Base-by-base conservation (phyloP, 2,329 filamentous ascomycete species). In the Colletotrichum sp. region DNA sequence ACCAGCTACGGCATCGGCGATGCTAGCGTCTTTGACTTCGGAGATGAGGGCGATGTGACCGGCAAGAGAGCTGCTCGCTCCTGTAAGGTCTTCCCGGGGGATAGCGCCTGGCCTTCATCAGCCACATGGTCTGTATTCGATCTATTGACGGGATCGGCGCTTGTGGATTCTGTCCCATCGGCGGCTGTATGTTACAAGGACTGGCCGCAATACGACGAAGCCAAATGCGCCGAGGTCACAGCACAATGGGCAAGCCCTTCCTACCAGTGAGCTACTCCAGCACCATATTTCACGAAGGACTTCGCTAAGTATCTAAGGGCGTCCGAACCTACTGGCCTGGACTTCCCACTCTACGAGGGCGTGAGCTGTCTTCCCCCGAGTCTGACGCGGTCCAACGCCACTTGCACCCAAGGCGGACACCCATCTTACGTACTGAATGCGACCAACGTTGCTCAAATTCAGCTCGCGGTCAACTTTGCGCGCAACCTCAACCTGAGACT, bases 321-420 rank as follows among this genome's bases (percentile, higher is more conserved):
- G n/a, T 72, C 64, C 8, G 70, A 68, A 8, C 63, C 70, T 32
- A 92, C 90, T 0, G 90, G 90, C 2, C 90, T 92, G 79, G 90
- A 91, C 78, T 89, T 86, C 8, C 90, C 92, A 71, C 81, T 86
- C 71, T 86, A 92, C 71, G 88, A 90, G 78, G 83, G 86, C 22
- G 85, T 87, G 25, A 74, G 86, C 49, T 85, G 77, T 22, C 19
- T 77, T 15, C 77, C 77, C 16, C 77, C 77, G 8, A 72, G 52
- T 12, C 8, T 72, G 22, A 55, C 63, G 11, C 70, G 63, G 2
- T n/a, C 55, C 19, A 32, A 44, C n/a, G 70, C 70, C 34, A 70
- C 44, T 0, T 82, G 81, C 70, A 71, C 44, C 5, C 77, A 80
- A 30, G 81, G 81, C 2, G 74, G 77, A 13, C 72, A 79, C 2